Evolutionary conservation across 352 stramenopile genomes (phyloP).

Genomic region (Pythium vanterpoolii): DNA sequence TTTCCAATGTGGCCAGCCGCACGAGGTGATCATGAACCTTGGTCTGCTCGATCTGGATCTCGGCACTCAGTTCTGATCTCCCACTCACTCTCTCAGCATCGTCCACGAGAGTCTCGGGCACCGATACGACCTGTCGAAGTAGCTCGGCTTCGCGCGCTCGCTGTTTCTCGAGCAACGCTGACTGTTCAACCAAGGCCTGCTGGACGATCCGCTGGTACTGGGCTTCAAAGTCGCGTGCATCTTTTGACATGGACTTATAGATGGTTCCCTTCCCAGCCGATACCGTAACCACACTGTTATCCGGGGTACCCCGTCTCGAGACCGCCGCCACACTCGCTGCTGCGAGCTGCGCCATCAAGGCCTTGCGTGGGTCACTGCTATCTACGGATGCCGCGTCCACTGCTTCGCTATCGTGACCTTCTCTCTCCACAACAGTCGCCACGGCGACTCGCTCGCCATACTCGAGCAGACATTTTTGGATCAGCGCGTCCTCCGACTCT

Average conservation of each 20-base stretch:
- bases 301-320: too few relatives aligned
- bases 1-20: slow-evolving; percentile 39
- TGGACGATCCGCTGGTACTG: slow-evolving; percentile 58
- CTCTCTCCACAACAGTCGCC: slow-evolving; percentile 1
- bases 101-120: slow-evolving; percentile 13
- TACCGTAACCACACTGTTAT: too few relatives aligned
- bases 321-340: slow-evolving; percentile 5
- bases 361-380: neutral
- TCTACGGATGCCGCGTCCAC: neutral
- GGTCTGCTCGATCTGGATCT: slow-evolving; percentile 14
- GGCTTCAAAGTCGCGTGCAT: slow-evolving; percentile 46
- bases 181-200: slow-evolving; percentile 50
- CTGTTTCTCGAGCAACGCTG: slow-evolving; percentile 34
- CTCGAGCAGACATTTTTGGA: slow-evolving; percentile 79
- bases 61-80: slow-evolving; percentile 10
- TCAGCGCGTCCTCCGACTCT: slow-evolving; percentile 59
- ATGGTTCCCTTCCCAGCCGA: too few relatives aligned
- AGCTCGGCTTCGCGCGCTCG: slow-evolving; percentile 46
- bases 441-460: slow-evolving; percentile 61
- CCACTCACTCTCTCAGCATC: neutral
- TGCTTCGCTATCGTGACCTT: neutral
- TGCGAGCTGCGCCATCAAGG: slow-evolving; percentile 21
- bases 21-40: slow-evolving; percentile 34
- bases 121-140: slow-evolving; percentile 45
- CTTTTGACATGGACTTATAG: slow-evolving; percentile 13